These are phyloP conservation scores for Periconia sp. DNA, from an alignment of 2,329 filamentous ascomycete species.

Conservation along the genomic window DNA sequence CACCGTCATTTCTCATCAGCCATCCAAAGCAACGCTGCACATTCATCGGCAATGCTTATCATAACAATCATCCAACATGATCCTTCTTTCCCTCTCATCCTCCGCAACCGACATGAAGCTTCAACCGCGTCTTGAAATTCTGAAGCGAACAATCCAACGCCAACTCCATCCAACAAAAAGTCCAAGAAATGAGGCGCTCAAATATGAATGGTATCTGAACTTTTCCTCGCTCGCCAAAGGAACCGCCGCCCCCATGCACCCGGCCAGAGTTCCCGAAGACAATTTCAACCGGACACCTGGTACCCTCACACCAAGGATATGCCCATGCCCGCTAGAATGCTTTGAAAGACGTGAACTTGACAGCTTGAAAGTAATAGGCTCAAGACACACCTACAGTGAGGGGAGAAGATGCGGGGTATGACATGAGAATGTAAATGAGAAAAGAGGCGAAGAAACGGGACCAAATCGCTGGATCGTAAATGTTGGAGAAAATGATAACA, in stretches of 20 bases:
- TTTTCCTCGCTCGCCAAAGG: constrained; percentile 17
- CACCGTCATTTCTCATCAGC: constrained; percentile 8
- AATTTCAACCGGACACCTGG: too few relatives aligned
- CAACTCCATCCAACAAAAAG: constrained; percentile 5
- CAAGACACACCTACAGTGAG: constrained; percentile 2
- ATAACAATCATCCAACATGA: too few relatives aligned
- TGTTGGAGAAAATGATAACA: constrained; percentile 4
- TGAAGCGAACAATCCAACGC: constrained; percentile 2
- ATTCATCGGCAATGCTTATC: background rate
- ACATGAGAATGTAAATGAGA: too few relatives aligned
- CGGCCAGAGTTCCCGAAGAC: too few relatives aligned
- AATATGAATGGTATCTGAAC: constrained; percentile 26
- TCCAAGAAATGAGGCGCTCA: constrained; percentile 14
- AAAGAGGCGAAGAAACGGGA: too few relatives aligned
- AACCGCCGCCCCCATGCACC: constrained; percentile 3
- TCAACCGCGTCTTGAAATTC: too few relatives aligned
- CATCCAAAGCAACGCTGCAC: constrained; percentile 1
- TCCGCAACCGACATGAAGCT: too few relatives aligned
- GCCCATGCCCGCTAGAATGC: too few relatives aligned
- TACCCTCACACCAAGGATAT: too few relatives aligned
- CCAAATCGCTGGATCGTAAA: too few relatives aligned
- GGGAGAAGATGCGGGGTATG: too few relatives aligned
- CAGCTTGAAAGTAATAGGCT: background rate
- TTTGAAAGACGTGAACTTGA: background rate
- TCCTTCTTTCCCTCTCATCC: too few relatives aligned